phyloP scores from a whole-genome alignment of 2,329 filamentous ascomycete genomes.

The Penicillium sp. region DNA sequence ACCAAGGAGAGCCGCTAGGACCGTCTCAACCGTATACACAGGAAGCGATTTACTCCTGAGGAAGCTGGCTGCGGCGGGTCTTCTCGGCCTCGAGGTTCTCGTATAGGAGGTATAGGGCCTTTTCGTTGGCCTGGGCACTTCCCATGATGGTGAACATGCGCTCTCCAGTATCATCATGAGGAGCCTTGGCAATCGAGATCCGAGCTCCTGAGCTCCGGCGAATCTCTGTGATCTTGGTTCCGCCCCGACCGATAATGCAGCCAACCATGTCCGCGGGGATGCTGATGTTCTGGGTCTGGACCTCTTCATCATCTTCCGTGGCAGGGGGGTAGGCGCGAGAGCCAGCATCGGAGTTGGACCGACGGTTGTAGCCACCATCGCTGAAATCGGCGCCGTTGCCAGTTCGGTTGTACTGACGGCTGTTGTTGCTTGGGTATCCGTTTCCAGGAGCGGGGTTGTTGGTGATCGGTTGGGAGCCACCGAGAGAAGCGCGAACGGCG shows the following conservation, averaged over 20 bases:
- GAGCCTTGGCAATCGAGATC: slow-evolving; percentile 96
- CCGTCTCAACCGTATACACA: slow-evolving; percentile 20
- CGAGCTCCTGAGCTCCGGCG: slow-evolving; percentile 93
- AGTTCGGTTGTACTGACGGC: slow-evolving; percentile 82
- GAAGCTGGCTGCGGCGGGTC: slow-evolving; percentile 88
- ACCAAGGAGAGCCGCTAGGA: slow-evolving; percentile 19
- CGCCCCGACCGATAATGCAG: slow-evolving; percentile 94
- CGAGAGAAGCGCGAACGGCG: slow-evolving; percentile 77
- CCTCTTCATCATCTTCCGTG: slow-evolving; percentile 94
- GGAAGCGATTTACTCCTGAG: slow-evolving; percentile 52
- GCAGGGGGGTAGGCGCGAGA: slow-evolving; percentile 81
- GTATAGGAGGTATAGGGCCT: slow-evolving; percentile 91
- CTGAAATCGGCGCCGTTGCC: slow-evolving; percentile 98
- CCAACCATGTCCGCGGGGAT: slow-evolving; percentile 99
- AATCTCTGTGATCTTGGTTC: slow-evolving; percentile 98
- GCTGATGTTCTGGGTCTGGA: slow-evolving; percentile 99
- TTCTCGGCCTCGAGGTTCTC: slow-evolving; percentile 99
- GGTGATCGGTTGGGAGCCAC: slow-evolving; percentile 56
- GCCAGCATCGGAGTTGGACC: slow-evolving; percentile 79
- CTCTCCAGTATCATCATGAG: slow-evolving; percentile 96
- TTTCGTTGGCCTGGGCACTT: slow-evolving; percentile 89
- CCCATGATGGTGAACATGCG: slow-evolving; percentile 99
- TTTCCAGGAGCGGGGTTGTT: slow-evolving; percentile 51
- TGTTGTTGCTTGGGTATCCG: slow-evolving; percentile 54
- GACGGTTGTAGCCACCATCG: slow-evolving; percentile 74